Percentiles rank a stretch among this genome's conserved stretches.
Conservation (phyloP, 176 grass and related monocot genomes). For the Cymbopogon citratus region DNA sequence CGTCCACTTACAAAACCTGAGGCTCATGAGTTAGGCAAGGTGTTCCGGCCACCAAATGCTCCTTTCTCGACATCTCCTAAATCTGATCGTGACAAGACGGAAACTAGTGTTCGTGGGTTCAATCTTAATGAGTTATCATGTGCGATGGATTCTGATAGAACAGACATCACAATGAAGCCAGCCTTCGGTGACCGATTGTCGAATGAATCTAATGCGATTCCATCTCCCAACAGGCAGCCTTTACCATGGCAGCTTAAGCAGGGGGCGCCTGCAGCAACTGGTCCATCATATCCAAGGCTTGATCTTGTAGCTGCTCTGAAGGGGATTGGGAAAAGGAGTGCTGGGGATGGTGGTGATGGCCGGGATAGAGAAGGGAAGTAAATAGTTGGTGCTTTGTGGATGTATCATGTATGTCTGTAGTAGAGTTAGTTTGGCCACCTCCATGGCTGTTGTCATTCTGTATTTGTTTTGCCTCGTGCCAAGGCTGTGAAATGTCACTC, state of each 20-base stretch:
- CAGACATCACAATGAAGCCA: constrained; percentile 25
- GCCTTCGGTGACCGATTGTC: constrained; percentile 34
- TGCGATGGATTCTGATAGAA: constrained; percentile 33
- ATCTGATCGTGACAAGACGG: constrained; percentile 38
- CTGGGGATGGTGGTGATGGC: constrained; percentile 42
- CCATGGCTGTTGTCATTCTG: not conserved
- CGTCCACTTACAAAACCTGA: constrained; percentile 28
- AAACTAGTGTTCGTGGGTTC: constrained; percentile 38
- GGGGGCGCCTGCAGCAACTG: not conserved
- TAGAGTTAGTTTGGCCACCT: not conserved
- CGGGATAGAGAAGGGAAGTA: constrained; percentile 42
- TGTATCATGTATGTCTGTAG: constrained; percentile 14
- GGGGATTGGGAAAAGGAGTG: constrained; percentile 47
- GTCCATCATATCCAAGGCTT: constrained; percentile 44
- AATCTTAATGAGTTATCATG: constrained; percentile 61
- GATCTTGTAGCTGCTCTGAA: constrained; percentile 48
- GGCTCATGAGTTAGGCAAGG: constrained; percentile 43
- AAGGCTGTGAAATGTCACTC: not conserved
- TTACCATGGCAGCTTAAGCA: constrained; percentile 55
- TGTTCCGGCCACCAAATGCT: constrained; percentile 39
- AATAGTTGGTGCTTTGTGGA: constrained; percentile 22
- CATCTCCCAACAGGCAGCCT: constrained; percentile 37
- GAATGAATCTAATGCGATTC: constrained; percentile 43
- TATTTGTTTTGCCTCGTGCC: not conserved
- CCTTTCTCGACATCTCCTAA: constrained; percentile 32